Percentiles rank a stretch among this genome's conserved stretches.
Conservation (phyloP, 108 stramenopile genomes). For the Cylindrotheca fusiformis region DNA sequence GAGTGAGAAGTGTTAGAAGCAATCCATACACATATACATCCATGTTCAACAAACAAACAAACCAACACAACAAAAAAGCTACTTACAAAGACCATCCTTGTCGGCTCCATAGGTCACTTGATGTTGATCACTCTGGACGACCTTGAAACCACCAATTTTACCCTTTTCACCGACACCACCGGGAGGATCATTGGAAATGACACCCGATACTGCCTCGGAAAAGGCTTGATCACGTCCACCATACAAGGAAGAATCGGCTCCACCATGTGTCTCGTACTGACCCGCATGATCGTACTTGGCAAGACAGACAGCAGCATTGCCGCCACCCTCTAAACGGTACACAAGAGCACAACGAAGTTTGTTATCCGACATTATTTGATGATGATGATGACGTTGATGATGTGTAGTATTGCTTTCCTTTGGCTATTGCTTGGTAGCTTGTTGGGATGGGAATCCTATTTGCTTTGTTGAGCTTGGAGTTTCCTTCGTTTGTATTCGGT, state of each 20-base stretch:
- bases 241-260: slow-evolving; percentile 52
- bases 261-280: slow-evolving; percentile 71
- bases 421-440: too few relatives aligned
- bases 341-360: slow-evolving; percentile 83
- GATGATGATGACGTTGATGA: too few relatives aligned
- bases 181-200: slow-evolving; percentile 78
- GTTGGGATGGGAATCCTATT: too few relatives aligned
- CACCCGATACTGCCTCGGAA: slow-evolving; percentile 73
- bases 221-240: slow-evolving; percentile 70
- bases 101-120: slow-evolving; percentile 88
- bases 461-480: too few relatives aligned
- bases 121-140: slow-evolving; percentile 82
- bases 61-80: background rate
- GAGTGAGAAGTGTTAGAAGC: background rate
- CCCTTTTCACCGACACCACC: slow-evolving; percentile 49
- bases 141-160: slow-evolving; percentile 86
- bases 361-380: slow-evolving; percentile 64
- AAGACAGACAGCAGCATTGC: slow-evolving; percentile 44
- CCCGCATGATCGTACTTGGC: slow-evolving; percentile 85
- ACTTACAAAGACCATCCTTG: slow-evolving; percentile 85
- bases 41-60: too few relatives aligned
- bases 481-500: too few relatives aligned
- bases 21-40: background rate
- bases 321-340: slow-evolving; percentile 64
- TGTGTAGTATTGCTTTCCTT: too few relatives aligned